phyloP scores from a whole-genome alignment of 2,329 filamentous ascomycete genomes.

The Beauveria sp. region DNA sequence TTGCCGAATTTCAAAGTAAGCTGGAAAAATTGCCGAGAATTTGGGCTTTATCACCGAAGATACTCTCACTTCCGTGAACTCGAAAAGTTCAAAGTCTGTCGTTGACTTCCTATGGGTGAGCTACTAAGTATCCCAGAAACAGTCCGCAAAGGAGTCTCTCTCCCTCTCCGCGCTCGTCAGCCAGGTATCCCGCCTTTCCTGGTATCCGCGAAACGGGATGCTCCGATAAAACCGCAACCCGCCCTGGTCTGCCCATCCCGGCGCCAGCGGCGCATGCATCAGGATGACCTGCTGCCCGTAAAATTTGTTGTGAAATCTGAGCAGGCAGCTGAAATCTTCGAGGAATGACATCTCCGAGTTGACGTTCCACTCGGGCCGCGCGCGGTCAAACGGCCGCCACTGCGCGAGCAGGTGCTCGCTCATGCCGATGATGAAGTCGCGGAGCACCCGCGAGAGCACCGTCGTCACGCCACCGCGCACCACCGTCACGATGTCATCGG shows the following conservation, averaged over 20 bases:
- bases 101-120: neutral
- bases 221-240: neutral
- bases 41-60: neutral
- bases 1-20: neutral
- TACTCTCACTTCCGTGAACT: neutral
- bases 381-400: constrained; percentile 3
- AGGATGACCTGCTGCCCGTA: neutral
- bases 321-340: constrained; percentile 8
- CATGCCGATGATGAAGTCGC: constrained; percentile 5
- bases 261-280: neutral
- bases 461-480: neutral
- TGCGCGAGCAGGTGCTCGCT: neutral
- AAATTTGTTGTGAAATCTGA: constrained; percentile 1
- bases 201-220: neutral
- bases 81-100: neutral
- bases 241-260: neutral
- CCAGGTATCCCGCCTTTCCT: neutral
- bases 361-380: neutral
- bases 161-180: neutral
- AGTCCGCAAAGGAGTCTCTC: neutral
- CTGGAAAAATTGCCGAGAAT: neutral
- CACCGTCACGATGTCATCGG: neutral
- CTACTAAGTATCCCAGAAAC: neutral
- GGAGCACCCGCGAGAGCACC: neutral
- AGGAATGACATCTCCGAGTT: neutral